Percentiles rank a stretch among this genome's conserved stretches.
Evolutionary conservation across 2,329 filamentous ascomycete species (phyloP).

Genomic region (Colletotrichum agaves): DNA sequence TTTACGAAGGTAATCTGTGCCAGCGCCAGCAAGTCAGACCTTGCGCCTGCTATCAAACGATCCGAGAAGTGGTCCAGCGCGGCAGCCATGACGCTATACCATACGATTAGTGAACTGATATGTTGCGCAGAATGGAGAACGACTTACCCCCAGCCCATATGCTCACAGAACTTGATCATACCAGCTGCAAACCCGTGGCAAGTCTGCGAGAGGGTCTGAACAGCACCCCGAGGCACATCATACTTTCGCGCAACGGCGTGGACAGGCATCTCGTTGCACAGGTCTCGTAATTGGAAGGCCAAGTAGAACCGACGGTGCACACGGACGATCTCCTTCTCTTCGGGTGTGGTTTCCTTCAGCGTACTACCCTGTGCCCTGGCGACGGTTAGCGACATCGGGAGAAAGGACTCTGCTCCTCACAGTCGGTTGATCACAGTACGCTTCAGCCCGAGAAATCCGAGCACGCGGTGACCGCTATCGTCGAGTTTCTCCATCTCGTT

Average conservation of each 20-base stretch:
- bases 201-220: constrained; percentile 78
- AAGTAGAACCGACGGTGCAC: constrained; percentile 80
- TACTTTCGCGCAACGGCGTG: constrained; percentile 77
- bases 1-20: constrained; percentile 81
- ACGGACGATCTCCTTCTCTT: constrained; percentile 69
- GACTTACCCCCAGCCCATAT: constrained; percentile 76
- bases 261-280: constrained; percentile 81
- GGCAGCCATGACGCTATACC: constrained; percentile 70
- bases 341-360: constrained; percentile 70
- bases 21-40: constrained; percentile 75
- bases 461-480: constrained; percentile 76
- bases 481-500: constrained; percentile 77
- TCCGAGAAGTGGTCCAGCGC: constrained; percentile 82
- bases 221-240: constrained; percentile 73
- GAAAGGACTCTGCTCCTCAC: constrained; percentile 52
- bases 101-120: constrained; percentile 17
- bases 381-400: constrained; percentile 30
- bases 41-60: constrained; percentile 76
- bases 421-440: constrained; percentile 74
- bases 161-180: constrained; percentile 82
- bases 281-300: constrained; percentile 79
- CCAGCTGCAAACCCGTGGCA: constrained; percentile 83
- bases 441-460: constrained; percentile 75
- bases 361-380: constrained; percentile 73
- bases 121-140: not conserved